These are phyloP conservation scores for Euphorbia peplus DNA, from an alignment of 345 rosid genomes.

Conservation along the genomic window DNA sequence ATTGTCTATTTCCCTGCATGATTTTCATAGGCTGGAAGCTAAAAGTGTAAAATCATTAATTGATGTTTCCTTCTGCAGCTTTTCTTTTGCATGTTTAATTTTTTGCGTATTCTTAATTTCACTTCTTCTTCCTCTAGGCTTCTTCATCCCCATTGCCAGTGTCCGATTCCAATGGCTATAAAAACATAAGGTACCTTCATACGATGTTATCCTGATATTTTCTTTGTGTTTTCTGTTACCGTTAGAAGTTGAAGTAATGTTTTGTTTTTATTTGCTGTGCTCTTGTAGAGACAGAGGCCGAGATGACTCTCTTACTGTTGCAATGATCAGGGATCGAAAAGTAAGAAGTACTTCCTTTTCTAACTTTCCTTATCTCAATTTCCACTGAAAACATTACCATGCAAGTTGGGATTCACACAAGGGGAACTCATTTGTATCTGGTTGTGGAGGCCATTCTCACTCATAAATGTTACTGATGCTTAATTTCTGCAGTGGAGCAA, in stretches of 20 bases:
- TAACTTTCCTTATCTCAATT: not conserved
- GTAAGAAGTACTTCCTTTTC: constrained; percentile 30
- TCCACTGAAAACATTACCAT: not conserved
- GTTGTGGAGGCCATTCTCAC: not conserved
- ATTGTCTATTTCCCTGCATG: not conserved
- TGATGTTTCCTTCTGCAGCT: constrained; percentile 5
- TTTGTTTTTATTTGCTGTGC: constrained; percentile 11
- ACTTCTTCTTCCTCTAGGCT: constrained; percentile 38
- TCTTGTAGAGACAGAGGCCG: constrained; percentile 38
- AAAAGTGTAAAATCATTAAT: not conserved
- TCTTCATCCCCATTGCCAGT: constrained; percentile 45
- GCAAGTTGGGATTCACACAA: not conserved
- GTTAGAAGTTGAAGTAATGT: not conserved
- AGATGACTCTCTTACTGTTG: constrained; percentile 37
- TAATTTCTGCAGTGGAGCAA: not conserved
- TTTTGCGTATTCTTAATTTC: constrained; percentile 11
- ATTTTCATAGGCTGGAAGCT: not conserved
- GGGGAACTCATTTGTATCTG: not conserved
- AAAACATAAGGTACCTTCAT: constrained; percentile 46
- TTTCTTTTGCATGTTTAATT: constrained; percentile 13
- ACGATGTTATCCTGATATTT: not conserved
- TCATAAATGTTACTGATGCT: constrained; percentile 2
- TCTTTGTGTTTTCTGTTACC: not conserved
- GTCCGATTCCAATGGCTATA: constrained; percentile 53
- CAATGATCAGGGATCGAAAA: constrained; percentile 61